Base-by-base conservation (phyloP, 352 stramenopile species). In the Pythium folliculosum region DNA sequence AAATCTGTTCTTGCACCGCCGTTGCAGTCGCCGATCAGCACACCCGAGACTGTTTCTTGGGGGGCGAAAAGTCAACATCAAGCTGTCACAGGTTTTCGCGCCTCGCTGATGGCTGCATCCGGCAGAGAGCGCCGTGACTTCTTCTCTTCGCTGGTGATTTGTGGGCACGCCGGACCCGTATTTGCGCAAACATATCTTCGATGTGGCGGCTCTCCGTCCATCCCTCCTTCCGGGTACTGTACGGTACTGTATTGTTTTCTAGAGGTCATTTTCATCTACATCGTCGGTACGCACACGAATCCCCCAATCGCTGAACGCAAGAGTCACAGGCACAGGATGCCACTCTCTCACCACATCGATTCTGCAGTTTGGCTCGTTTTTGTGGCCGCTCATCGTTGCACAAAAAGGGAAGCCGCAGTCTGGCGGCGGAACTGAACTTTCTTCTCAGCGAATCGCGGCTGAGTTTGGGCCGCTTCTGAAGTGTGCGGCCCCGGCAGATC, bases 211-310 rank as follows among this genome's bases (percentile, higher is more conserved):
- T 49, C 19, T 19, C 16, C 23, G 27, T 50, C 17, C 62, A 48
- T 58, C 47, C 32, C 13, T 25, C 21, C 27, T 40, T 58, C 32
- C 40, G 30, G 38, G 22, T 47, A 47, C 40, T 21, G 40, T 25
- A 71, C 65, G 32, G 22, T 47, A 47, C 40, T 8, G 40, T 25
- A 71, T 71, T 40, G 3, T 56, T 23, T 71, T 47, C 12, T 25
- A 52, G 16, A 61, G 60, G 57, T 61, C n/a, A 38, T 53, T 44
- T 66, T 70, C 65, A 71, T 71, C 65, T 71, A 71, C 65, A 71
- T 63, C 57, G 57, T 71, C 65, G 44, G 57, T 58, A 65, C 51
- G 50, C 52, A 63, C 13, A 61, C 55, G 58, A 60, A 55, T 47
- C 43, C 62, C 60, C 60, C 21, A 67, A 70, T 37, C 63, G 35